These are phyloP conservation scores for Chytriomyces sp. DNA, from an alignment of 192 early-diverging fungal species.

Conservation along the genomic window DNA sequence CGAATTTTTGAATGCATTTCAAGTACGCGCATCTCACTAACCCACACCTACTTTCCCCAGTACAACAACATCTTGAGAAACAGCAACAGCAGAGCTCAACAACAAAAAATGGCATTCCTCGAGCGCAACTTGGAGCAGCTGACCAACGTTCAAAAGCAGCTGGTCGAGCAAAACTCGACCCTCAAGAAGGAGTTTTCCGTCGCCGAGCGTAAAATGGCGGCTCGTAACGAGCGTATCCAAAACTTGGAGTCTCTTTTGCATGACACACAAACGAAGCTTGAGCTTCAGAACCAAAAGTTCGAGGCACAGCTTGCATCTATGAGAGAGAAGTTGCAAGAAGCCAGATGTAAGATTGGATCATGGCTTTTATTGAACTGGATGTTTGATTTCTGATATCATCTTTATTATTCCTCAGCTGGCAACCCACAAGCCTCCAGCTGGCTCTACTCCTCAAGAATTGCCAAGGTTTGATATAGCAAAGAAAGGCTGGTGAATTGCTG, in stretches of 20 bases:
- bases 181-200: conserved; percentile 94
- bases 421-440: conserved; percentile 47
- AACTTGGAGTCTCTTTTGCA: conserved; percentile 84
- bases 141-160: conserved; percentile 90
- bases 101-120: conserved; percentile 97
- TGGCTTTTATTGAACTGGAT: neutral
- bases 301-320: conserved; percentile 81
- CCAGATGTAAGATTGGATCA: conserved; percentile 61
- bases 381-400: neutral
- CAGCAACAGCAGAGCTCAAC: conserved; percentile 83
- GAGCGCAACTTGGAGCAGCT: conserved; percentile 98
- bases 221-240: conserved; percentile 92
- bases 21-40: neutral
- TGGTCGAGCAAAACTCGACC: conserved; percentile 94
- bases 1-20: neutral
- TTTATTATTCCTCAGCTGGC: conserved; percentile 28
- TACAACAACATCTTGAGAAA: conserved; percentile 85
- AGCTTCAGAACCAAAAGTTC: conserved; percentile 73
- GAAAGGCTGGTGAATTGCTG: neutral
- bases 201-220: conserved; percentile 87
- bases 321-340: conserved; percentile 80
- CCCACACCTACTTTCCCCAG: conserved; percentile 50
- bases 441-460: conserved; percentile 76
- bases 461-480: conserved; percentile 58
- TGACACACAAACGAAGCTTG: conserved; percentile 83